These are phyloP conservation scores for Lathyrus aphaca DNA, from an alignment of 306 rosid species.

Conservation along the genomic window DNA sequence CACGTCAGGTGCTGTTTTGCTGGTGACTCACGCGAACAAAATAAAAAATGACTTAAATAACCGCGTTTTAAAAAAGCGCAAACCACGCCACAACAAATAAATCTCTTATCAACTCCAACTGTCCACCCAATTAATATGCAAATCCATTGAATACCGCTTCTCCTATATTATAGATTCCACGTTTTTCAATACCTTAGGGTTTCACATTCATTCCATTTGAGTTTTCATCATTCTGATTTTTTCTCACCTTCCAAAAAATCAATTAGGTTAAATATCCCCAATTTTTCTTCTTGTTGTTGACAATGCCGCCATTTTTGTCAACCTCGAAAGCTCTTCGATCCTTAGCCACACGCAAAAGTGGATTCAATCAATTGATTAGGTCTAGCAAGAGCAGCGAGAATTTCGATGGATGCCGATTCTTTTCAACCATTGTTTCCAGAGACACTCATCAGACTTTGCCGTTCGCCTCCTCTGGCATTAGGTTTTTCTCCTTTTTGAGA, in stretches of 20 bases:
- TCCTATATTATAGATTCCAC: neutral
- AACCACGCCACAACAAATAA: neutral
- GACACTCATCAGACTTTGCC: constrained; percentile 39
- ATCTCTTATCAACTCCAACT: neutral
- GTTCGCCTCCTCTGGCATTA: constrained; percentile 32
- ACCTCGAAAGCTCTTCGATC: constrained; percentile 60
- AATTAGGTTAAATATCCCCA: constrained; percentile 40
- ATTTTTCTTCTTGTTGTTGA: neutral
- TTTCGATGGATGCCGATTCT: constrained; percentile 44
- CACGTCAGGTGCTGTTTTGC: neutral
- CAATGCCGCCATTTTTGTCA: constrained; percentile 76
- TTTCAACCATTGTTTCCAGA: constrained; percentile 43
- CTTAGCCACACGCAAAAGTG: constrained; percentile 50
- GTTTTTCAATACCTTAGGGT: constrained; percentile 28
- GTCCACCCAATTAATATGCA: neutral
- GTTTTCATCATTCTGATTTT: constrained; percentile 16
- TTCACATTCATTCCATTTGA: constrained; percentile 19
- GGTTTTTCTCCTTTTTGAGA: constrained; percentile 19
- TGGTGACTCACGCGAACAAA: constrained; percentile 4
- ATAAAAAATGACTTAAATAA: neutral
- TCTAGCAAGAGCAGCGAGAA: constrained; percentile 36
- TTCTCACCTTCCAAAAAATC: neutral
- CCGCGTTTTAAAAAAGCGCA: constrained; percentile 27
- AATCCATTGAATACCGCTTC: neutral
- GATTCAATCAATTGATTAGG: constrained; percentile 46